Evolutionary conservation across 495 filamentous ascomycete species (phyloP).

Genomic region (Trichoderma asperelloides): DNA sequence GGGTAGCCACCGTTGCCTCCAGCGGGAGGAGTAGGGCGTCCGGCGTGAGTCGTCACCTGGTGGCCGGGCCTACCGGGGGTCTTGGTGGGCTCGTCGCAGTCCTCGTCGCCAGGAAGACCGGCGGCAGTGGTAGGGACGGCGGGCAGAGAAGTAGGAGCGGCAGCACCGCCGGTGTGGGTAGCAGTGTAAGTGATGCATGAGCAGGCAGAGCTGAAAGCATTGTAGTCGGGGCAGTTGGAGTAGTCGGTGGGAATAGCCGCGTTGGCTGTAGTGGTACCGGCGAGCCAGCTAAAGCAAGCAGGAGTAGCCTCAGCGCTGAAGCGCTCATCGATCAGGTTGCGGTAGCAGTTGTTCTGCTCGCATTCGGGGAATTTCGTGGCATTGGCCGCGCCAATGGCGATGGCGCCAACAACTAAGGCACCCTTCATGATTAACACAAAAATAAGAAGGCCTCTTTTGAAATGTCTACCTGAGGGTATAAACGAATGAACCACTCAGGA

Average conservation of each 20-base stretch:
- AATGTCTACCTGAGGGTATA: background rate
- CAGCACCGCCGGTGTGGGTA: constrained; percentile 12
- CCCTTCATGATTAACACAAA: constrained; percentile 5
- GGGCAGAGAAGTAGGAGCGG: constrained; percentile 10
- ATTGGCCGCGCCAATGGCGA: constrained; percentile 16
- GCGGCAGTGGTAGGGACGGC: constrained; percentile 11
- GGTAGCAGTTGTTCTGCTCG: constrained; percentile 23
- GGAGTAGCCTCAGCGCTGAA: constrained; percentile 9
- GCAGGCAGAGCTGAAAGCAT: constrained; percentile 20
- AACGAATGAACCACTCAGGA: constrained; percentile 3
- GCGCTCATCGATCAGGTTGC: constrained; percentile 18
- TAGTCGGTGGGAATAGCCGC: constrained; percentile 21
- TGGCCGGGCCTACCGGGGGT: background rate
- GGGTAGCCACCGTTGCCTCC: background rate
- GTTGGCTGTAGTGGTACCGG: constrained; percentile 18
- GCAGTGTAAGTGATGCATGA: constrained; percentile 22
- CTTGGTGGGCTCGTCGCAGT: constrained; percentile 6
- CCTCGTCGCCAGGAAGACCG: background rate
- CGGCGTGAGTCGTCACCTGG: background rate
- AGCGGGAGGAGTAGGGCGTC: background rate
- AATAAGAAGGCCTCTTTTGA: background rate
- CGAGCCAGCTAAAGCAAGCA: constrained; percentile 19
- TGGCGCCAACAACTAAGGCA: background rate
- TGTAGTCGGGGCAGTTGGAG: constrained; percentile 18
- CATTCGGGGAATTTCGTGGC: constrained; percentile 13